Evolutionary conservation across 2,329 filamentous ascomycete species (phyloP).

Genomic region (Arthroderma sp.): DNA sequence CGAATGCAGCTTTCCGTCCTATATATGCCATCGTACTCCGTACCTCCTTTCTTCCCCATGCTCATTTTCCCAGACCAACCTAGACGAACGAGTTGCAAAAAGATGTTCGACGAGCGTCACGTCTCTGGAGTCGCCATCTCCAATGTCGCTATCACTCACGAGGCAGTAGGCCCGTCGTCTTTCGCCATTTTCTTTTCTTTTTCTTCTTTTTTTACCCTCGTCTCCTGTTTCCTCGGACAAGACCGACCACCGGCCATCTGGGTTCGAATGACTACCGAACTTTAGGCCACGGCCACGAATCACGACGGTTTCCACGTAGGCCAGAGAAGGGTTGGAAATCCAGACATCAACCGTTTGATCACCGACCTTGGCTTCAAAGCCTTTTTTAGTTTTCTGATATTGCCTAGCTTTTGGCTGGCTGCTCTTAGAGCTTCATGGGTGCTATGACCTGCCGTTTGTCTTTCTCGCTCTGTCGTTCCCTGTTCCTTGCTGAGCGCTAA

Average conservation of each 20-base stretch:
- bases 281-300: neutral
- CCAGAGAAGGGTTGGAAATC: neutral
- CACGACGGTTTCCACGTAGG: neutral
- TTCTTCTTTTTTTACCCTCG: neutral
- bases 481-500: neutral
- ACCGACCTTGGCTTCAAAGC: neutral
- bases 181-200: neutral
- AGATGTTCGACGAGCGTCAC: too few species aligned
- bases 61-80: neutral
- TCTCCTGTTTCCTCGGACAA: neutral
- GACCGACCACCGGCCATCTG: neutral
- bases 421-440: neutral
- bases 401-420: neutral
- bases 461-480: neutral
- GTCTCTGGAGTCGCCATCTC: neutral
- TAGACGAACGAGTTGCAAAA: neutral
- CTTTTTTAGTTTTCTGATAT: slow-evolving; percentile 1
- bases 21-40: neutral
- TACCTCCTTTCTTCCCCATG: neutral
- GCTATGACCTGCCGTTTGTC: slow-evolving; percentile 4
- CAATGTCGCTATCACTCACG: neutral
- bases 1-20: neutral
- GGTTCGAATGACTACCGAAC: neutral
- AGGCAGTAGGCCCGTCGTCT: neutral
- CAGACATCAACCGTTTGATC: neutral